A percentile compares a stretch with the other conserved stretches of the same genome.
phyloP scores from a whole-genome alignment of 108 stramenopile species.

The Seminavis robusta region DNA sequence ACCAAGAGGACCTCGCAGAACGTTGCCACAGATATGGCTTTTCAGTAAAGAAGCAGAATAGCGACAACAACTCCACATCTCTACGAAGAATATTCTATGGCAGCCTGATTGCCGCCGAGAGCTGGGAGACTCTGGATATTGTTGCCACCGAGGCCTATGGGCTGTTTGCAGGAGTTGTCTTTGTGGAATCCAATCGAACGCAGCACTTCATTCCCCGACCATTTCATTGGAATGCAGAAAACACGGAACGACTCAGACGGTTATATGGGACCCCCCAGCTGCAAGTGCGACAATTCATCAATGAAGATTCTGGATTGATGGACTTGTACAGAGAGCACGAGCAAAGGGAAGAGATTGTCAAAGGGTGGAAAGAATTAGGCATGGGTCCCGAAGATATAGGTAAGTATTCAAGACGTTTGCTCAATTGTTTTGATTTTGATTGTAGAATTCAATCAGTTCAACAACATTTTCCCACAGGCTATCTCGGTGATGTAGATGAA shows the following conservation, averaged over 20 bases:
- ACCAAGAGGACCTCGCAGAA: too few relatives aligned
- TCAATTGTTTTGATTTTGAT: too few relatives aligned
- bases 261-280: slow-evolving; percentile 1
- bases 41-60: too few relatives aligned
- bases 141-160: slow-evolving; percentile 43
- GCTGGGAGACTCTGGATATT: slow-evolving; percentile 26
- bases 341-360: slow-evolving; percentile 41
- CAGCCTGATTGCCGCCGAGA: slow-evolving; percentile 48
- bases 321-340: slow-evolving; percentile 18
- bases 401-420: too few relatives aligned
- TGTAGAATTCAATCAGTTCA: too few relatives aligned
- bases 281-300: background rate
- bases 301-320: background rate
- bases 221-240: too few relatives aligned
- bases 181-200: slow-evolving; percentile 56
- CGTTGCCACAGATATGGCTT: too few relatives aligned
- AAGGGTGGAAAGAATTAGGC: slow-evolving; percentile 50
- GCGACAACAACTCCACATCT: too few relatives aligned
- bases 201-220: slow-evolving; percentile 18
- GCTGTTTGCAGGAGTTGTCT: slow-evolving; percentile 37
- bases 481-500: slow-evolving; percentile 56
- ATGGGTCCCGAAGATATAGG: slow-evolving; percentile 53
- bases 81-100: too few relatives aligned
- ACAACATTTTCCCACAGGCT: too few relatives aligned
- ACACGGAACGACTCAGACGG: too few relatives aligned